A percentile compares a stretch with the other conserved stretches of the same genome.
Conservation (phyloP, 768 basidiomycete genomes). For the Suillus clintonianus region DNA sequence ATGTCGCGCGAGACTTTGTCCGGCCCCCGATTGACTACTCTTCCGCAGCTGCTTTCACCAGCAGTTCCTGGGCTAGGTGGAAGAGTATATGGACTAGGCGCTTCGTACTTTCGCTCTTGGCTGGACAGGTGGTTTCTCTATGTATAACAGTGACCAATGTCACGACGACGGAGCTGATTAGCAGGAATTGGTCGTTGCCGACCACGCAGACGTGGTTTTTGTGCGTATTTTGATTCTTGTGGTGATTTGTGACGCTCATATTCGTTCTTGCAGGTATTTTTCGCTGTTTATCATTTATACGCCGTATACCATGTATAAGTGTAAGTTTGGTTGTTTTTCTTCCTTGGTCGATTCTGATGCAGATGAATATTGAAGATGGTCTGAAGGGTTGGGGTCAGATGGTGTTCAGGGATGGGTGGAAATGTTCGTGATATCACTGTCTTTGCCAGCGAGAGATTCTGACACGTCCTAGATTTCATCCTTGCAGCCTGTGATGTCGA, state of each 20-base stretch:
- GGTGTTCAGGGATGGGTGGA: constrained; percentile 79
- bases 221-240: constrained; percentile 43
- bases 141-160: constrained; percentile 91
- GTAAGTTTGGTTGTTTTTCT: constrained; percentile 41
- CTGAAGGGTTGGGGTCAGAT: constrained; percentile 80
- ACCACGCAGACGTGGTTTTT: constrained; percentile 85
- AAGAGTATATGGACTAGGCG: constrained; percentile 77
- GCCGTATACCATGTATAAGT: constrained; percentile 88
- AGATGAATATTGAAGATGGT: constrained; percentile 70
- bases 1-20: not conserved
- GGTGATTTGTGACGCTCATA: not conserved
- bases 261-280: constrained; percentile 59
- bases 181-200: constrained; percentile 68
- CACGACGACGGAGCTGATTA: constrained; percentile 76
- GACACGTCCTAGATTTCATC: constrained; percentile 57
- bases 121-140: constrained; percentile 81
- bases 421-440: constrained; percentile 52
- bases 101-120: constrained; percentile 68
- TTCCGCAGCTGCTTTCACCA: constrained; percentile 53
- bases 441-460: constrained; percentile 3
- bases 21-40: constrained; percentile 70
- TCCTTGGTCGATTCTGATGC: not conserved
- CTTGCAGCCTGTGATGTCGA: constrained; percentile 84
- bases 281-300: constrained; percentile 75
- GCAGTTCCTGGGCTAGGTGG: constrained; percentile 61